These are phyloP conservation scores for Microstegium vimineum DNA, from an alignment of 176 grass and related monocot genomes.

Conservation along the genomic window DNA sequence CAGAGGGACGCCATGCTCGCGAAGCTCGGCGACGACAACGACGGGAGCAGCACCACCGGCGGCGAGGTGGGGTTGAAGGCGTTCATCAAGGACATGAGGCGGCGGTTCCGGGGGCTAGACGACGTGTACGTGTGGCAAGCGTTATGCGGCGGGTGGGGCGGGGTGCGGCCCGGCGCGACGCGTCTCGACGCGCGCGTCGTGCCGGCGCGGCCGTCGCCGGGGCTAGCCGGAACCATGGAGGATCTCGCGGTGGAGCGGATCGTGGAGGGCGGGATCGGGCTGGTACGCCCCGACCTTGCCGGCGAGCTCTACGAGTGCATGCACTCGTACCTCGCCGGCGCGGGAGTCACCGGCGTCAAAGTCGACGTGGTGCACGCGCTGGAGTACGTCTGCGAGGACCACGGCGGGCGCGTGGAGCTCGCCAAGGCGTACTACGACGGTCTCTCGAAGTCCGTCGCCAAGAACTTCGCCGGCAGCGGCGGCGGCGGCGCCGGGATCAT, in stretches of 20 bases:
- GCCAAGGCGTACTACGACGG: conserved; percentile 57
- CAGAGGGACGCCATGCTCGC: not conserved
- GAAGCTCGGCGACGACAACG: not conserved
- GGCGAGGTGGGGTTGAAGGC: conserved; percentile 43
- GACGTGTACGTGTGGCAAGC: conserved; percentile 83
- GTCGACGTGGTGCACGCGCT: conserved; percentile 64
- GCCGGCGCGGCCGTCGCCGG: not conserved
- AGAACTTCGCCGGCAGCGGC: conserved; percentile 51
- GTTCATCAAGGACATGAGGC: conserved; percentile 54
- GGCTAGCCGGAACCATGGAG: conserved; percentile 50
- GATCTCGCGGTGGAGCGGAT: conserved; percentile 66
- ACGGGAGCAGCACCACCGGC: not conserved
- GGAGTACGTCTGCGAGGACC: conserved; percentile 54
- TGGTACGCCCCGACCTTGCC: conserved; percentile 39
- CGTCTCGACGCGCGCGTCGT: conserved; percentile 4
- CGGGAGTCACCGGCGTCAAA: conserved; percentile 66
- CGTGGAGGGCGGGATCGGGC: conserved; percentile 41
- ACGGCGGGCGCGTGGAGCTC: conserved; percentile 58
- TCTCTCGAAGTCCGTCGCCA: conserved; percentile 40
- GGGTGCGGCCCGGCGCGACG: conserved; percentile 36
- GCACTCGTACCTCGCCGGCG: conserved; percentile 58
- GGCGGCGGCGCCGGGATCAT: too few species aligned
- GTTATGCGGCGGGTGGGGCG: conserved; percentile 62
- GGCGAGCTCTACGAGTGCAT: conserved; percentile 40
- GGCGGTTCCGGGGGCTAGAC: conserved; percentile 30